Base-by-base conservation (phyloP, 2,329 filamentous ascomycete species). In the Colletotrichum aenigma region DNA sequence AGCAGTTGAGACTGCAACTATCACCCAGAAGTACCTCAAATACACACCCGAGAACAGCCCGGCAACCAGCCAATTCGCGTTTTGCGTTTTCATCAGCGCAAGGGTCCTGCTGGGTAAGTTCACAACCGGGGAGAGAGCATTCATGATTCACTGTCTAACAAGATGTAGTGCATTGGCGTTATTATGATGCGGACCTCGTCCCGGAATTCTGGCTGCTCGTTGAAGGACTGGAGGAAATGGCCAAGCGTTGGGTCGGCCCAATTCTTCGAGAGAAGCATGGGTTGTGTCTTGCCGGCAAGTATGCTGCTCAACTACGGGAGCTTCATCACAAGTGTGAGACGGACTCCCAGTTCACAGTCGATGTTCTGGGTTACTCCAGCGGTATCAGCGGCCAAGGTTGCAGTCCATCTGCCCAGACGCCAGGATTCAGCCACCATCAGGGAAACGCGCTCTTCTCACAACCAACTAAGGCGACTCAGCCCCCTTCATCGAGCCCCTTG, bases 1-100 rank as follows among this genome's bases (percentile, higher is more conserved):
- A 0, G 87, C 88, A 0, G 79, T 84, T 0, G 88, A 89, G 70
- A 88, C 85, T 0, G 82, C 87, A 0, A 85, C 83, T 2, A 89
- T 89, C 34, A 84, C 84, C 0, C 80, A 83, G 7, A 88, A 89
- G 70, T 89, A 88, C 74, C 81, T 89, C 2, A 82, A 85, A 26
- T 81, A 85, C 76, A 82, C 84, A 2, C 77, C 81, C 3, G 73
- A 68, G 4, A 71, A 71, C 24, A 78, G 77, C 7, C 82, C 81
- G 0, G 80, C 83, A 1, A 81, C 80, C 18, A 81, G 79, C 38
- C 87, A 88, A 48, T 88, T 88, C 77, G 82, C 86, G 0, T 87
- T 89, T 38, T 89, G 87, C 74, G 82, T 86, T 1, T 89, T 87
- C 60, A 81, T 89, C 10, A 86, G 84, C n/a, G 87, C 83, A 0